Evolutionary conservation across 345 rosid genomes (phyloP).

Genomic region (Physaria fendleri): DNA sequence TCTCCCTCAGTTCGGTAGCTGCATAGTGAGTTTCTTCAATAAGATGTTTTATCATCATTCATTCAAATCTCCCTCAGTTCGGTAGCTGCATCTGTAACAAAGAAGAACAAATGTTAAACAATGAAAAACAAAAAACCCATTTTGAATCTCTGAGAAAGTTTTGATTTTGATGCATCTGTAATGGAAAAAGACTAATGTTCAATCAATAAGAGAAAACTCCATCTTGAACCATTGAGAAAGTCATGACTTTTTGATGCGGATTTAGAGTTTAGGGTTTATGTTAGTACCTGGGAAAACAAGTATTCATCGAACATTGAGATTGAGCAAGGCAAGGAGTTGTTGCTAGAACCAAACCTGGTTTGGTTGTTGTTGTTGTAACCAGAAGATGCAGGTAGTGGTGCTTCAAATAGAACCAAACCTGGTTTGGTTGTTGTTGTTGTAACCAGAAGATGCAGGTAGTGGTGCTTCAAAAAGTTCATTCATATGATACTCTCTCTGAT

Average conservation of each 20-base stretch:
- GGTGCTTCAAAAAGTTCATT: constrained; percentile 53
- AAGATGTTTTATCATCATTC: constrained; percentile 21
- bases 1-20: constrained; percentile 29
- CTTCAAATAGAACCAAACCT: no score
- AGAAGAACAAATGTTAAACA: not conserved
- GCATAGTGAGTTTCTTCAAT: constrained; percentile 19
- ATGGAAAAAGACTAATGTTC: no score
- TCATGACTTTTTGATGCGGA: no score
- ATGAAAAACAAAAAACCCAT: not conserved
- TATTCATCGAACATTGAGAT: constrained; percentile 51
- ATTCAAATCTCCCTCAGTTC: constrained; percentile 26
- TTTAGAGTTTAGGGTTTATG: no score
- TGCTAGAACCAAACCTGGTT: constrained; percentile 47
- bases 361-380: constrained; percentile 34
- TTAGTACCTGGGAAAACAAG: constrained; percentile 49
- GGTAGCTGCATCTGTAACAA: constrained; percentile 1
- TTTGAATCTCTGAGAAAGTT: not conserved
- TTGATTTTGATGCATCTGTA: not conserved
- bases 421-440: no score
- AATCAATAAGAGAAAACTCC: no score
- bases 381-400: no score
- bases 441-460: constrained; percentile 32
- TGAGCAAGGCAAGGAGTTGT: constrained; percentile 44
- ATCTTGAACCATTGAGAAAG: no score
- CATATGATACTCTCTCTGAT: constrained; percentile 46